Percentiles rank a stretch among this genome's conserved stretches.
Conservation (phyloP, 306 rosid species). For the Quercus parvula region DNA sequence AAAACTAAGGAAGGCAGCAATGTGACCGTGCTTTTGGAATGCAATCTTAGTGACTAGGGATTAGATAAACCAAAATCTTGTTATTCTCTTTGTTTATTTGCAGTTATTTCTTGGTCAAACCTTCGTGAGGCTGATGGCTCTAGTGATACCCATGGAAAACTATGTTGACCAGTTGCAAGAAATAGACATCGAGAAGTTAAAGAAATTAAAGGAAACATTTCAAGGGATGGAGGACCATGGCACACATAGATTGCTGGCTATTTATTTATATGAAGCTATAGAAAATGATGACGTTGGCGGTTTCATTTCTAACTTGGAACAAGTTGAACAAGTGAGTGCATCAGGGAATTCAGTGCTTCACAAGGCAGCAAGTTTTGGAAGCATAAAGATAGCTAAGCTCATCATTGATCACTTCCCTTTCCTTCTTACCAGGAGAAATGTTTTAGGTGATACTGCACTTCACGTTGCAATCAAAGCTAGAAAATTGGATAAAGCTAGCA, state of each 20-base stretch:
- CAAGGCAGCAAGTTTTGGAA: not conserved
- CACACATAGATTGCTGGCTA: rapidly evolving
- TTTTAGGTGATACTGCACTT: not conserved
- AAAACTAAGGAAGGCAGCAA: no score
- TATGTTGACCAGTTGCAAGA: no score
- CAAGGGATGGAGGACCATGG: no score
- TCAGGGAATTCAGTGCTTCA: not conserved
- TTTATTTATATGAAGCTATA: rapidly evolving
- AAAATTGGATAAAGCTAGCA: not conserved
- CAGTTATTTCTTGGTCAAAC: no score
- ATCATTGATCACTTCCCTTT: not conserved
- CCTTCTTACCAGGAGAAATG: not conserved
- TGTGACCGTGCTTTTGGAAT: no score
- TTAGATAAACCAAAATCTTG: no score
- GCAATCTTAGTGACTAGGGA: no score
- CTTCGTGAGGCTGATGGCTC: no score
- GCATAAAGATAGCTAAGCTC: not conserved
- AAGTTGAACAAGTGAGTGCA: not conserved
- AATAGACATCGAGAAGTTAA: no score
- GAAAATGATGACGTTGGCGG: rapidly evolving
- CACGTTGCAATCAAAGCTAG: not conserved
- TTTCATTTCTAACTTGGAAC: rapidly evolving
- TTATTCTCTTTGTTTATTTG: no score
- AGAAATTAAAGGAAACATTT: no score
- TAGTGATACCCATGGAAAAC: rapidly evolving